Evolutionary conservation across 1,284 basidiomycete species (phyloP).

Genomic region (Clitocybe nebularis): DNA sequence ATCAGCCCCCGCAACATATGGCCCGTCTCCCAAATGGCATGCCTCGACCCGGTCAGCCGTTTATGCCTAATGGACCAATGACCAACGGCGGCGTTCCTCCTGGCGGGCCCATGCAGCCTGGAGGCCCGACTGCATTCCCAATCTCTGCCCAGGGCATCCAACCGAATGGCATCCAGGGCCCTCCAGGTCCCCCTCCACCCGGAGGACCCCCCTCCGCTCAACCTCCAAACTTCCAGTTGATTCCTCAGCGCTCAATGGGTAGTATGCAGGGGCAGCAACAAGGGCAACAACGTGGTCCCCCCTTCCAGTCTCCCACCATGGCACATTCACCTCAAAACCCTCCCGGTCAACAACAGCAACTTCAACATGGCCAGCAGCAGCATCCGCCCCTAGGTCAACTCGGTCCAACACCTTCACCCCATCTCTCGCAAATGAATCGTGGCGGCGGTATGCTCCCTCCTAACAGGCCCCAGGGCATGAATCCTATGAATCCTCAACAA

Average conservation of each 20-base stretch:
- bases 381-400: slow-evolving; percentile 48
- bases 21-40: slow-evolving; percentile 20
- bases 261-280: slow-evolving; percentile 18
- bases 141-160: slow-evolving; percentile 25
- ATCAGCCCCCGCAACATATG: slow-evolving; percentile 13
- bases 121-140: slow-evolving; percentile 13
- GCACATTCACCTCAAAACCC: slow-evolving; percentile 20
- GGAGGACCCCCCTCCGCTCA: slow-evolving; percentile 17
- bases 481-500: slow-evolving; percentile 35
- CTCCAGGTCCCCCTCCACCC: slow-evolving; percentile 25
- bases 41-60: slow-evolving; percentile 9
- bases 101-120: slow-evolving; percentile 15
- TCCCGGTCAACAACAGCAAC: slow-evolving; percentile 15
- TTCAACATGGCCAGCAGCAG: slow-evolving; percentile 20
- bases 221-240: slow-evolving; percentile 19
- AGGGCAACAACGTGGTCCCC: slow-evolving; percentile 19
- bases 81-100: slow-evolving; percentile 27
- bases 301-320: slow-evolving; percentile 19
- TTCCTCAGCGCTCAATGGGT: slow-evolving; percentile 20
- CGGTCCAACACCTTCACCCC: slow-evolving; percentile 44
- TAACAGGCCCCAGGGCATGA: slow-evolving; percentile 30
- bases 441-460: slow-evolving; percentile 49
- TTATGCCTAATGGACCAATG: slow-evolving; percentile 27
- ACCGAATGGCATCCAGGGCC: slow-evolving; percentile 43
- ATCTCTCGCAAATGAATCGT: slow-evolving; percentile 40